Evolutionary conservation across 345 rosid genomes (phyloP).

Genomic region (Euphorbia peplus): DNA sequence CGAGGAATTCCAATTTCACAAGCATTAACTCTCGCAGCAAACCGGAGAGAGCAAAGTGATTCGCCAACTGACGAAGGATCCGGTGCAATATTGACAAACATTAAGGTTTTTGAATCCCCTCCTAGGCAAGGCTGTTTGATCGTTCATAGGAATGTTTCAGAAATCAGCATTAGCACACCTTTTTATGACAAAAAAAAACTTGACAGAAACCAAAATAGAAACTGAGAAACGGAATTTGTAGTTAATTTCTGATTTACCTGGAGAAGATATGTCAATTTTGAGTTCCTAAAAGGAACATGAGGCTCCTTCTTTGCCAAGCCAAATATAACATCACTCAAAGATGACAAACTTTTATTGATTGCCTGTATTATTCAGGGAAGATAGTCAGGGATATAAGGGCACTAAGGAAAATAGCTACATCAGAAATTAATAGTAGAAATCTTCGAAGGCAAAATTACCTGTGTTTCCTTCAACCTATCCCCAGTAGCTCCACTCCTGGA

Average conservation of each 20-base stretch:
- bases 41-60: constrained; percentile 89
- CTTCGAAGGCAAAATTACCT: constrained; percentile 36
- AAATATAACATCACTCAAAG: constrained; percentile 79
- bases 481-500: constrained; percentile 92
- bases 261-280: constrained; percentile 84
- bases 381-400: not conserved
- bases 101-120: constrained; percentile 88
- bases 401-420: not conserved
- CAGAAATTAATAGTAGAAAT: not conserved
- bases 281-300: constrained; percentile 91
- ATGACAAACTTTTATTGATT: constrained; percentile 85
- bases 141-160: constrained; percentile 15
- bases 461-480: constrained; percentile 89
- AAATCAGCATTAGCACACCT: constrained; percentile 13
- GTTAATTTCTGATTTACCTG: constrained; percentile 70
- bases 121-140: constrained; percentile 86
- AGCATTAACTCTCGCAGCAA: constrained; percentile 95
- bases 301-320: constrained; percentile 92
- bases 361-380: constrained; percentile 47
- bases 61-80: constrained; percentile 78
- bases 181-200: not conserved
- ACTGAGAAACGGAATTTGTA: too few species aligned
- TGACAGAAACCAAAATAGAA: not conserved
- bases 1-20: constrained; percentile 98
- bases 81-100: constrained; percentile 92